Percentiles rank a stretch among this genome's conserved stretches.
Evolutionary conservation across 2,329 filamentous ascomycete genomes (phyloP).

Genomic region (Trichoderma arundinaceum): DNA sequence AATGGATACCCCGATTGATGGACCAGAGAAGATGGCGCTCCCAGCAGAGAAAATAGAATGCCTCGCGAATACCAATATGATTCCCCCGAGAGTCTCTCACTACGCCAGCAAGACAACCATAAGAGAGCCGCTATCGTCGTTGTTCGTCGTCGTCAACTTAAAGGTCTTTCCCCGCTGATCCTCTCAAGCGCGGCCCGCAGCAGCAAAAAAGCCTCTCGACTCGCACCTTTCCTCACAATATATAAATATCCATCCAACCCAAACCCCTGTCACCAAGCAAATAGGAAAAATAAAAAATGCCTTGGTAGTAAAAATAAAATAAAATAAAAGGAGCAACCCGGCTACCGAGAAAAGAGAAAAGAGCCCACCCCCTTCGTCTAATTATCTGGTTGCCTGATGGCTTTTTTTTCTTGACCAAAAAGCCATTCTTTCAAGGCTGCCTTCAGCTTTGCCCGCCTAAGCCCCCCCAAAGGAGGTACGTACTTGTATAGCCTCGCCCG

Average conservation of each 20-base stretch:
- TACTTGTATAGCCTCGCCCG: not conserved
- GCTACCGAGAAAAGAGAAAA: not conserved
- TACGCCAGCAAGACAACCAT: not conserved
- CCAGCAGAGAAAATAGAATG: not conserved
- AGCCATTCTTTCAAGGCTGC: conserved; percentile 6
- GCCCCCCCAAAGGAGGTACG: no score
- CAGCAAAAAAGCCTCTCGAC: not conserved
- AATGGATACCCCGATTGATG: no score
- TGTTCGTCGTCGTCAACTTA: not conserved
- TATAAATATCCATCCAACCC: conserved; percentile 10
- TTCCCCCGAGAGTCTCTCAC: not conserved
- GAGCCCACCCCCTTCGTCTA: conserved; percentile 1
- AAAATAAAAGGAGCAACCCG: not conserved
- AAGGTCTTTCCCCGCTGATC: not conserved
- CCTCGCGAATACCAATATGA: not conserved
- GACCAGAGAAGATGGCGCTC: no score
- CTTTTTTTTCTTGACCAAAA: not conserved
- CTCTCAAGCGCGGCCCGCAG: not conserved
- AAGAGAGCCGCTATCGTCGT: not conserved
- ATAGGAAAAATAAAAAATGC: not conserved
- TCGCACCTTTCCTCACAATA: not conserved
- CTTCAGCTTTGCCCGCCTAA: conserved; percentile 12
- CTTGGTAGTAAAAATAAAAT: not conserved
- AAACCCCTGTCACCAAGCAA: not conserved
- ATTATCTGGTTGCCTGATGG: conserved; percentile 28